Conservation (phyloP, 257 asterid genomes). For the Solanum bulbocastanum region DNA sequence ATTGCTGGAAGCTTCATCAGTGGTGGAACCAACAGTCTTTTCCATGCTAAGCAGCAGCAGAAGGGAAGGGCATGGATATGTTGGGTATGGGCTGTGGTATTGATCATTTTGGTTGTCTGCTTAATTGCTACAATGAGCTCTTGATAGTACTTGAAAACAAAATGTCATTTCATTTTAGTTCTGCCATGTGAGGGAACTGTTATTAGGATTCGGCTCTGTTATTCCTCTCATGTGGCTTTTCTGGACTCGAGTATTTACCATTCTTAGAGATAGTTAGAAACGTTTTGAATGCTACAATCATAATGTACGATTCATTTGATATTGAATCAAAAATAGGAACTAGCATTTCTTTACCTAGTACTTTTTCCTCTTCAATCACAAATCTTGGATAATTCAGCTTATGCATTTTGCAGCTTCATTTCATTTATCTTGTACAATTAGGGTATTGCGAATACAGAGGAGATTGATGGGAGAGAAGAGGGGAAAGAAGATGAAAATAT, state of each 20-base stretch:
- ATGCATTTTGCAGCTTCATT: not conserved
- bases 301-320: not conserved
- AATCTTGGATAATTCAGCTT: not conserved
- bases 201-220: not conserved
- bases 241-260: not conserved
- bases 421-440: not conserved
- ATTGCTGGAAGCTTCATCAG: conserved; percentile 54
- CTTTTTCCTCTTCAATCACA: not conserved
- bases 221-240: not conserved
- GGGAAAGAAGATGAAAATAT: not conserved
- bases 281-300: not conserved
- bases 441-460: not conserved
- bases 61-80: conserved; percentile 34
- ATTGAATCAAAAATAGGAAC: not conserved
- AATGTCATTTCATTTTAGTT: not conserved
- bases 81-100: conserved; percentile 47
- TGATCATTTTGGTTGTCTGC: conserved; percentile 53
- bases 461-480: not conserved
- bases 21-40: conserved; percentile 71
- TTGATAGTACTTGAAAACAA: not conserved
- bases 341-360: not conserved
- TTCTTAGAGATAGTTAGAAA: not conserved
- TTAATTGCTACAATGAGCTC: conserved; percentile 37
- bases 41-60: conserved; percentile 68
- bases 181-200: not conserved